Evolutionary conservation across 441 rosid species (phyloP).

Genomic region (Corymbia citriodora): DNA sequence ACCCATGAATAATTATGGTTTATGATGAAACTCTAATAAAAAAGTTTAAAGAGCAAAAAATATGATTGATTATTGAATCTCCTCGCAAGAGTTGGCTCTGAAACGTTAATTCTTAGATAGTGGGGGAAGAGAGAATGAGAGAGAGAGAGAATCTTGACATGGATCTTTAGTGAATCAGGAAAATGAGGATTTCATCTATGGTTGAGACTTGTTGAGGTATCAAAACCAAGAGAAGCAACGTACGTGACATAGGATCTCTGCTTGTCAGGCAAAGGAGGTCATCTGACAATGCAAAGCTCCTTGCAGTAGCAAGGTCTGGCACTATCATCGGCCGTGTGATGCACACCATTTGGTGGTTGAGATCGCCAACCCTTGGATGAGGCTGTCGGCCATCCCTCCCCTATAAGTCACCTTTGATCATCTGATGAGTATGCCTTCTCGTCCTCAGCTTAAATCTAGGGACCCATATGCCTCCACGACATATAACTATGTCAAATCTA

Average conservation of each 20-base stretch:
- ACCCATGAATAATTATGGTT: not conserved
- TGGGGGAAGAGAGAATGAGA: not conserved
- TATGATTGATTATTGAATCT: not conserved
- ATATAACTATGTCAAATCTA: accelerated
- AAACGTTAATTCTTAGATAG: not conserved
- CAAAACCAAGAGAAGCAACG: too few relatives aligned
- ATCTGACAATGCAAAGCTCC: too few relatives aligned
- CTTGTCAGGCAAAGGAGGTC: too few relatives aligned
- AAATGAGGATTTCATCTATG: too few relatives aligned
- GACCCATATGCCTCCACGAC: not conserved
- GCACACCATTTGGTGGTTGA: too few relatives aligned
- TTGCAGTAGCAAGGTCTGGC: too few relatives aligned
- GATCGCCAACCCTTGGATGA: too few relatives aligned
- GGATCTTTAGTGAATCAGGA: not conserved
- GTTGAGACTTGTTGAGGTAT: too few relatives aligned
- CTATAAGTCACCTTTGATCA: not conserved
- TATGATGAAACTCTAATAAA: not conserved
- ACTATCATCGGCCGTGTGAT: too few relatives aligned
- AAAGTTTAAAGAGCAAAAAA: not conserved
- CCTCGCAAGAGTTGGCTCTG: not conserved
- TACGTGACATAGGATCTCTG: too few relatives aligned
- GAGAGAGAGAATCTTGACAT: not conserved
- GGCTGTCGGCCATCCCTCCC: not conserved
- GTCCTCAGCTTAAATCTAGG: not conserved
- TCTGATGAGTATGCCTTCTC: not conserved